Conservation (phyloP, 495 filamentous ascomycete species). For the Platismatia glauca region DNA sequence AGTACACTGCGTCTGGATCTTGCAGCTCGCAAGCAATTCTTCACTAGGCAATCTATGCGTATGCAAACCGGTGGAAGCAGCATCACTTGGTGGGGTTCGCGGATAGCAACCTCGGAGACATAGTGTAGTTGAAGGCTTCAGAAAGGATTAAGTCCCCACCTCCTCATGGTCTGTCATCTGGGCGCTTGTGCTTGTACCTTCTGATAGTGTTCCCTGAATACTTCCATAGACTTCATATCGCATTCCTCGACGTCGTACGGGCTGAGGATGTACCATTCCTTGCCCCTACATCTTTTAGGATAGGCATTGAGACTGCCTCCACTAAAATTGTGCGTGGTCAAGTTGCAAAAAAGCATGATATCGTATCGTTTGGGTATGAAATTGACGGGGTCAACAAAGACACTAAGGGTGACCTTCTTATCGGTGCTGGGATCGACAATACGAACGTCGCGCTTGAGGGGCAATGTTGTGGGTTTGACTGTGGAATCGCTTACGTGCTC, state of each 20-base stretch:
- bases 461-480: slow-evolving; percentile 17
- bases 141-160: neutral
- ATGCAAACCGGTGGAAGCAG: slow-evolving; percentile 1
- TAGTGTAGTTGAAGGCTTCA: neutral
- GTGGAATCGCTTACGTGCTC: slow-evolving; percentile 13
- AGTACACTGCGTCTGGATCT: neutral
- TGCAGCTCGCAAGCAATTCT: neutral
- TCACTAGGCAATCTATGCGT: neutral
- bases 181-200: neutral
- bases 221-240: slow-evolving; percentile 2
- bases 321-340: slow-evolving; percentile 22
- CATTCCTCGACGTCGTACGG: neutral
- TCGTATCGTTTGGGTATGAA: slow-evolving; percentile 23
- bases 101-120: neutral
- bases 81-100: slow-evolving; percentile 1
- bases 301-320: slow-evolving; percentile 24
- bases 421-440: slow-evolving; percentile 23
- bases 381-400: slow-evolving; percentile 23
- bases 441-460: slow-evolving; percentile 23
- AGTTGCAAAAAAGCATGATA: slow-evolving; percentile 23
- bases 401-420: slow-evolving; percentile 20
- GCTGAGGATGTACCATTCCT: slow-evolving; percentile 25
- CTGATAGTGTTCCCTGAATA: neutral
- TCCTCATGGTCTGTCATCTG: neutral
- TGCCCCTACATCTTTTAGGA: slow-evolving; percentile 18